Evolutionary conservation across 2,329 filamentous ascomycete genomes (phyloP).

Genomic region (Ascochyta koolunga): DNA sequence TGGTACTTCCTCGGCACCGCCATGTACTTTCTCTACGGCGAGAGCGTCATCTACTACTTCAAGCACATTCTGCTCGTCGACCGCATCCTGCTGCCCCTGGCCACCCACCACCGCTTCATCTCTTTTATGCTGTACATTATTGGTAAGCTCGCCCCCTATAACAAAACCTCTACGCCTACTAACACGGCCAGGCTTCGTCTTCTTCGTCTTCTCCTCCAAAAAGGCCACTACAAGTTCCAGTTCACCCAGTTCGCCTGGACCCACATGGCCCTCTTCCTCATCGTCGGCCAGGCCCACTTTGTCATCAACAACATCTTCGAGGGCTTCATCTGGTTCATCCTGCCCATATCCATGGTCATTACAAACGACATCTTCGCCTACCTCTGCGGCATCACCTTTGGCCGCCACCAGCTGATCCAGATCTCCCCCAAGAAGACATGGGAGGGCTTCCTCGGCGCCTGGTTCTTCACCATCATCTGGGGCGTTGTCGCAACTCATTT

Average conservation of each 20-base stretch:
- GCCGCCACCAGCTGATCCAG: conserved; percentile 95
- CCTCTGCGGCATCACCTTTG: conserved; percentile 95
- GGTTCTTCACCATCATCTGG: conserved; percentile 92
- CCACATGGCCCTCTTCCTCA: conserved; percentile 97
- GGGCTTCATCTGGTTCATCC: conserved; percentile 99
- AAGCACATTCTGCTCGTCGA: conserved; percentile 98
- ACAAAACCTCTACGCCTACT: conserved; percentile 19
- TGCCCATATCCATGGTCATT: conserved; percentile 92
- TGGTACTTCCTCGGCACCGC: conserved; percentile 99
- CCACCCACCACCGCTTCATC: conserved; percentile 97
- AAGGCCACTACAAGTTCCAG: conserved; percentile 96
- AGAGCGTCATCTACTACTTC: conserved; percentile 99
- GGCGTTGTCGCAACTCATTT: conserved; percentile 82
- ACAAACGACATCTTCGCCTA: conserved; percentile 99
- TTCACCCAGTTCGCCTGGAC: conserved; percentile 99
- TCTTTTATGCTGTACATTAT: conserved; percentile 98
- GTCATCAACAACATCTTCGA: conserved; percentile 99
- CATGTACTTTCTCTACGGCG: conserved; percentile 99
- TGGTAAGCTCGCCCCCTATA: conserved; percentile 64
- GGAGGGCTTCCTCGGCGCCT: conserved; percentile 94
- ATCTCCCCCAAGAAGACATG: conserved; percentile 99
- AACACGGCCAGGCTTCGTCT: conserved; percentile 78
- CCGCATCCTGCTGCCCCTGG: conserved; percentile 87
- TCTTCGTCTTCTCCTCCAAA: conserved; percentile 96
- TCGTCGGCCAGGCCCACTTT: conserved; percentile 97